Evolutionary conservation across 2,329 filamentous ascomycete species (phyloP).

Genomic region (Stachybotrys chartarum): DNA sequence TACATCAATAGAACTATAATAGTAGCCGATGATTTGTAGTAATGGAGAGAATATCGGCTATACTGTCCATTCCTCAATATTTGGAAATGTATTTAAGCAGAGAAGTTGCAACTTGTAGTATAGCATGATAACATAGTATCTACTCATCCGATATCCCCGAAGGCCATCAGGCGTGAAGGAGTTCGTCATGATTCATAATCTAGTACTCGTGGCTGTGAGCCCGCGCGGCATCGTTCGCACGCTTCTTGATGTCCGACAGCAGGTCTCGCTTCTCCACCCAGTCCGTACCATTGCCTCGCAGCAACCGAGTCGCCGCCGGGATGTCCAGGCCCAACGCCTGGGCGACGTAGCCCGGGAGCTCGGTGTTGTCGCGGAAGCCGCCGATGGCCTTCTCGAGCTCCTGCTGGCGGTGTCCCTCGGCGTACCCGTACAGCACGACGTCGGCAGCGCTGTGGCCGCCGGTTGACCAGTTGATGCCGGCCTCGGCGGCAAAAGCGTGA

Average conservation of each 20-base stretch:
- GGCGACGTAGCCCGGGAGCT: constrained; percentile 16
- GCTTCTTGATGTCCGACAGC: constrained; percentile 7
- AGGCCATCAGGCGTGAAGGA: too few relatives aligned
- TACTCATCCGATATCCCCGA: too few relatives aligned
- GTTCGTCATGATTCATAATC: too few relatives aligned
- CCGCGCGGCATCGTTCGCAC: constrained; percentile 3
- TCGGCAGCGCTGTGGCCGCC: constrained; percentile 12
- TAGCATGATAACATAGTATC: too few relatives aligned
- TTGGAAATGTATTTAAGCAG: too few relatives aligned
- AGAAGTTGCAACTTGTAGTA: too few relatives aligned
- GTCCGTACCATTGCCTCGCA: constrained; percentile 12
- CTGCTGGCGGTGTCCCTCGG: constrained; percentile 2
- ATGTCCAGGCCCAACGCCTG: constrained; percentile 13
- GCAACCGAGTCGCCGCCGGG: constrained; percentile 10
- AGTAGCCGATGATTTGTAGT: too few relatives aligned
- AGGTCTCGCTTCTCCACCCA: constrained; percentile 15
- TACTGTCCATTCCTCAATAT: too few relatives aligned
- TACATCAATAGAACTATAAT: too few relatives aligned
- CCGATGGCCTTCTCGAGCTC: constrained; percentile 11
- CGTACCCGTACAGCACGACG: constrained; percentile 11
- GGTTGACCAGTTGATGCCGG: constrained; percentile 12
- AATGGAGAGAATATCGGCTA: too few relatives aligned
- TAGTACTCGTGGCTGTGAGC: background rate
- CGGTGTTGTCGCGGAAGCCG: constrained; percentile 16
- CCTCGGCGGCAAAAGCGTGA: constrained; percentile 26